Conservation (phyloP, 1,284 basidiomycete species). For the Flammula alnicola region DNA sequence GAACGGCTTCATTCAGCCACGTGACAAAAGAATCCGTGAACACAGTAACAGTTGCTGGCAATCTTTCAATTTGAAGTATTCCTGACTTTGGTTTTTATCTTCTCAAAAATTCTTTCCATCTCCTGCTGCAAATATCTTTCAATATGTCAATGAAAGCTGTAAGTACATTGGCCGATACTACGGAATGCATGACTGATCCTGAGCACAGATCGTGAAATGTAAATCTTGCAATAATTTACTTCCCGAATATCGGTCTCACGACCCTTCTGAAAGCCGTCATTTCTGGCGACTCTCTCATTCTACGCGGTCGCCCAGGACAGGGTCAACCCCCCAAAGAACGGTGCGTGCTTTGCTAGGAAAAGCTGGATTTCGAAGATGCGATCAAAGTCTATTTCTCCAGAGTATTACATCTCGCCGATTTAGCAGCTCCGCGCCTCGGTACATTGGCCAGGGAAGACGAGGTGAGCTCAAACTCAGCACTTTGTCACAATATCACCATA, state of each 20-base stretch:
- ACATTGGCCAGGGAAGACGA: constrained; percentile 86
- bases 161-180: constrained; percentile 16
- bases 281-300: constrained; percentile 86
- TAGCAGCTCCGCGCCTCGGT: constrained; percentile 82
- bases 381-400: constrained; percentile 43
- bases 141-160: constrained; percentile 75
- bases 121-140: constrained; percentile 3
- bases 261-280: constrained; percentile 67
- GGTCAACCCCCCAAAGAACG: constrained; percentile 89
- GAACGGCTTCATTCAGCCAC: neutral
- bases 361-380: constrained; percentile 19
- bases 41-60: constrained; percentile 13
- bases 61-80: constrained; percentile 6
- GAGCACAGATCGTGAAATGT: constrained; percentile 73
- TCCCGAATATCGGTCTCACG: constrained; percentile 18
- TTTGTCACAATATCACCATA: constrained; percentile 1
- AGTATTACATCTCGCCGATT: constrained; percentile 85
- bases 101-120: neutral
- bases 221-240: constrained; percentile 22
- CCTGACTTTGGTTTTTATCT: constrained; percentile 10
- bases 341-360: constrained; percentile 40
- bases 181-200: constrained; percentile 1
- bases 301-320: constrained; percentile 79
- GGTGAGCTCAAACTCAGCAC: constrained; percentile 44
- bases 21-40: constrained; percentile 6